These are phyloP conservation scores for Teunomyces kruisii DNA, from an alignment of 805 yeast species.

Conservation along the genomic window DNA sequence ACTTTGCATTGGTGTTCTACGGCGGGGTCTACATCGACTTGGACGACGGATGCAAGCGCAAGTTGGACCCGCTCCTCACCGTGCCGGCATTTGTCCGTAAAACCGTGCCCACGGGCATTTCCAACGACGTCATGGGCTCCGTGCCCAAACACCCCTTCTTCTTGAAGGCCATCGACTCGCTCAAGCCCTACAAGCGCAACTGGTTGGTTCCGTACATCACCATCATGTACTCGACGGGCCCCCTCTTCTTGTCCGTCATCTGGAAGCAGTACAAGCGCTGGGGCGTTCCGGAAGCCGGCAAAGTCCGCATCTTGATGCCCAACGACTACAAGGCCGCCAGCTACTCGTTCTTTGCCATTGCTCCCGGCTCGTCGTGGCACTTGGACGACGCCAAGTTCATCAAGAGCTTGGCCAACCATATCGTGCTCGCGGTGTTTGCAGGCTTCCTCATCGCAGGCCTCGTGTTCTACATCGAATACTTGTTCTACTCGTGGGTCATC, in stretches of 20 bases:
- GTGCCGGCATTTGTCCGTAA: conserved; percentile 86
- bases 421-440: conserved; percentile 64
- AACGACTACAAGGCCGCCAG: conserved; percentile 63
- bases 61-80: conserved; percentile 75
- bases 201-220: conserved; percentile 88
- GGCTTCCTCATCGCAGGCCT: conserved; percentile 61
- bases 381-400: conserved; percentile 80
- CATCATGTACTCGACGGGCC: conserved; percentile 93
- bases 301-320: conserved; percentile 70
- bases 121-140: conserved; percentile 91
- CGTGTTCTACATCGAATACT: conserved; percentile 38
- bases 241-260: conserved; percentile 78
- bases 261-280: conserved; percentile 87
- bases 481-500: conserved; percentile 37
- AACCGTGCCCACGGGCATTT: conserved; percentile 86
- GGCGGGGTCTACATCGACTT: conserved; percentile 91
- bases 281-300: conserved; percentile 66
- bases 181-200: conserved; percentile 59
- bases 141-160: conserved; percentile 87
- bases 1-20: conserved; percentile 76
- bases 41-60: conserved; percentile 83
- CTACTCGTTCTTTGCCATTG: conserved; percentile 67
- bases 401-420: conserved; percentile 71
- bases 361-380: conserved; percentile 93
- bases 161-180: conserved; percentile 61